Evolutionary conservation across 805 yeast species (phyloP).

Genomic region (Pichia cephalocereana): DNA sequence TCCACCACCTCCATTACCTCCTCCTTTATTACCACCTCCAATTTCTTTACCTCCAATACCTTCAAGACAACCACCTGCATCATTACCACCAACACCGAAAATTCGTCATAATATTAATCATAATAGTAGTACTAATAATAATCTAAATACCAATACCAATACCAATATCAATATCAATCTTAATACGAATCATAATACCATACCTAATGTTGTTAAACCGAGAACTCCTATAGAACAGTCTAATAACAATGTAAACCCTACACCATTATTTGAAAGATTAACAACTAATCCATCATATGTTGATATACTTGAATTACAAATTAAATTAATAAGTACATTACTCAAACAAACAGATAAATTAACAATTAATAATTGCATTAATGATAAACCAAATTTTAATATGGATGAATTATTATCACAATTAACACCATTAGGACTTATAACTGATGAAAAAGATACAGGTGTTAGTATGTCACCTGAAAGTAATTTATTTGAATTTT

Average conservation of each 20-base stretch:
- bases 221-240: too few relatives aligned
- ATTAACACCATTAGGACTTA: slow-evolving; percentile 41
- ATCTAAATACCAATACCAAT: too few relatives aligned
- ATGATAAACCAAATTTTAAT: neutral
- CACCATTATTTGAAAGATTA: neutral
- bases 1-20: neutral
- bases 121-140: too few relatives aligned
- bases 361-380: neutral
- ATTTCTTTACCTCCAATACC: neutral
- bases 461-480: slow-evolving; percentile 81
- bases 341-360: slow-evolving; percentile 15
- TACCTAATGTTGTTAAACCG: too few relatives aligned
- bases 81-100: neutral
- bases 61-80: neutral
- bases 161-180: too few relatives aligned
- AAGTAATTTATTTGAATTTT: slow-evolving; percentile 56
- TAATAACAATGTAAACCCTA: too few relatives aligned
- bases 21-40: neutral
- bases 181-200: too few relatives aligned
- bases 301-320: neutral
- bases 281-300: neutral
- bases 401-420: slow-evolving; percentile 50
- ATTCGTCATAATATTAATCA: too few relatives aligned
- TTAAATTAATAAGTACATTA: neutral
- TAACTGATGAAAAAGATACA: slow-evolving; percentile 23